Conservation (phyloP, 2,329 filamentous ascomycete species). For the Pseudogymnoascus sp. region DNA sequence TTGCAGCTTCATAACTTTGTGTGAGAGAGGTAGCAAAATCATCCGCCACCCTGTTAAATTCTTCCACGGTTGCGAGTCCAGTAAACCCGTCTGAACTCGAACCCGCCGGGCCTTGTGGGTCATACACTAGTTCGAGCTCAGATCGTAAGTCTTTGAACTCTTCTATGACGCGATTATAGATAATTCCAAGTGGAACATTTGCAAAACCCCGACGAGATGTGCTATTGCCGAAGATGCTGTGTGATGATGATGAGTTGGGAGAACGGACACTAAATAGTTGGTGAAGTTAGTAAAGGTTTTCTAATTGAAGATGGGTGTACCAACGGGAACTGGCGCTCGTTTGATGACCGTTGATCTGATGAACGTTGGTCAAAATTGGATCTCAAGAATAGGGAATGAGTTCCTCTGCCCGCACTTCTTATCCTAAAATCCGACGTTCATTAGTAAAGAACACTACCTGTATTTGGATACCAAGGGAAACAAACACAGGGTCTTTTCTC, state of each 20-base stretch:
- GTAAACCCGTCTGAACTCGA: background rate
- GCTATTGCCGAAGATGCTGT: background rate
- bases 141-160: background rate
- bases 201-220: background rate
- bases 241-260: background rate
- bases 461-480: too few relatives aligned
- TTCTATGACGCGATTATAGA: background rate
- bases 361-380: background rate
- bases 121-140: background rate
- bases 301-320: too few relatives aligned
- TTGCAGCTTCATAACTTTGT: conserved; percentile 14
- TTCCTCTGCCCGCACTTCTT: background rate
- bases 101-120: background rate
- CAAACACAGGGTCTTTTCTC: background rate
- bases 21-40: conserved; percentile 13
- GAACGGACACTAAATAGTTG: background rate
- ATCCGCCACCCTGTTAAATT: conserved; percentile 14
- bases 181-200: background rate
- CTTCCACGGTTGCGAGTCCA: conserved; percentile 6
- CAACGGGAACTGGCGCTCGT: background rate
- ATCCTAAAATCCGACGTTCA: background rate
- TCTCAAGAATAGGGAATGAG: background rate
- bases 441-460: too few relatives aligned
- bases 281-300: too few relatives aligned
- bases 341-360: background rate